Evolutionary conservation across 352 stramenopile genomes (phyloP), one percentile per base, ranked within the genome.

Genomic region (Phytophthora fragariae): DNA sequence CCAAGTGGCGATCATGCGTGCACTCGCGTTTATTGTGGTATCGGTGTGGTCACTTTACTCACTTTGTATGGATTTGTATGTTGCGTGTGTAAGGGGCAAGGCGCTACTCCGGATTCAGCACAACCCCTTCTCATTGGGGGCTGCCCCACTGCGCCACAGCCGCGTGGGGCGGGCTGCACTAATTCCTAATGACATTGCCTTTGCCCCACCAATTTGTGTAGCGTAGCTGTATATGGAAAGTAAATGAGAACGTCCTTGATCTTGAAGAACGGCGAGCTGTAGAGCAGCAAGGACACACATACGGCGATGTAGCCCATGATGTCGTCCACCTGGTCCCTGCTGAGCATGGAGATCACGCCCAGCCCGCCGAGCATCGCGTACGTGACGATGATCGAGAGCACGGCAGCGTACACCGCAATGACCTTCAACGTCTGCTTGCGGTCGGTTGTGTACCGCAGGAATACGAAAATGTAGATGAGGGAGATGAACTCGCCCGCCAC

Each of bases 201-300:
- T 21, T 21, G 19, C 0, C 19, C 19, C 19, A 21, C 19, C 19
- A 21, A 21, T 58, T 15, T 4, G 76, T 81, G 46, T 73, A 71
- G 19, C 19, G 19, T 21, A 21, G 19, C 19, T 21, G 19, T 21
- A 21, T 21, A 21, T 21, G 19, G 19, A 21, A 21, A 21, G n/a
- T n/a, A n/a, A n/a, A n/a, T 74, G 65, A 90, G 21, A 19, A 91
- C 84, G 37, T 80, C 70, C 24, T 62, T 59, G 59, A 89, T 72
- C n/a, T 5, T 62, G 62, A 5, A 83, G 39, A 44, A 79, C 81
- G 12, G 81, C 54, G 33, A 89, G 49, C 73, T 75, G 73, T 89
- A 90, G 17, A 92, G 82, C 58, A 89, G 55, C 55, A 89, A 19
- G 5, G 69, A 81, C n/a, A 85, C 76, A 53, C 68, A 83, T 53